These are phyloP conservation scores for Hypoxylon sp. DNA, from an alignment of 2,329 filamentous ascomycete species.

Conservation along the genomic window DNA sequence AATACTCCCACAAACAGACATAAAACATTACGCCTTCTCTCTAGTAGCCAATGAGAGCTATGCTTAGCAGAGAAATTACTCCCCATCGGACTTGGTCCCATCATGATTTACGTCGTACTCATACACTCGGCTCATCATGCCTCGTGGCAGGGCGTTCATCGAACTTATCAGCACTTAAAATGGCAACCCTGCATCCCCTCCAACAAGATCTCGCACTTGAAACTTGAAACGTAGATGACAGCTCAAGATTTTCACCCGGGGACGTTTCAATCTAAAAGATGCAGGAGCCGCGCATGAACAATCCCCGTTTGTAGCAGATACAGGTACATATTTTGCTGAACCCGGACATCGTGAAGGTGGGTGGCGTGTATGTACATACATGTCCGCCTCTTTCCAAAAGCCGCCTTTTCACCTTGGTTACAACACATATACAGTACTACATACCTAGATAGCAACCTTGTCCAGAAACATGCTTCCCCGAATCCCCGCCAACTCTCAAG, in stretches of 20 bases:
- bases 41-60: conserved; percentile 26
- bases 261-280: conserved; percentile 37
- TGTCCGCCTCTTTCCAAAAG: conserved; percentile 27
- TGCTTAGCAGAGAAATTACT: conserved; percentile 11
- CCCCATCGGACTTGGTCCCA: conserved; percentile 19
- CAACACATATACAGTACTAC: not conserved
- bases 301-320: conserved; percentile 20
- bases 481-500: conserved; percentile 21
- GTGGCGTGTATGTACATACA: conserved; percentile 18
- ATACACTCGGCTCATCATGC: conserved; percentile 13
- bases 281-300: conserved; percentile 24
- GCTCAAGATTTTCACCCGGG: conserved; percentile 31
- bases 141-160: conserved; percentile 30
- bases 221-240: conserved; percentile 42
- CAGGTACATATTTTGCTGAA: conserved; percentile 3
- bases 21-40: conserved; percentile 36
- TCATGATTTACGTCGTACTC: conserved; percentile 21
- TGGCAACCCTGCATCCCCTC: conserved; percentile 26
- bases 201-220: conserved; percentile 33
- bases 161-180: conserved; percentile 41
- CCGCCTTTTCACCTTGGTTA: conserved; percentile 7
- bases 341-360: conserved; percentile 9
- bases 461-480: conserved; percentile 18
- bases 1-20: conserved; percentile 41
- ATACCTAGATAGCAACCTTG: conserved; percentile 25